A percentile compares a stretch with the other conserved stretches of the same genome.
Evolutionary conservation across 495 filamentous ascomycete species (phyloP).

Genomic region (Lineolata rhizophorae): DNA sequence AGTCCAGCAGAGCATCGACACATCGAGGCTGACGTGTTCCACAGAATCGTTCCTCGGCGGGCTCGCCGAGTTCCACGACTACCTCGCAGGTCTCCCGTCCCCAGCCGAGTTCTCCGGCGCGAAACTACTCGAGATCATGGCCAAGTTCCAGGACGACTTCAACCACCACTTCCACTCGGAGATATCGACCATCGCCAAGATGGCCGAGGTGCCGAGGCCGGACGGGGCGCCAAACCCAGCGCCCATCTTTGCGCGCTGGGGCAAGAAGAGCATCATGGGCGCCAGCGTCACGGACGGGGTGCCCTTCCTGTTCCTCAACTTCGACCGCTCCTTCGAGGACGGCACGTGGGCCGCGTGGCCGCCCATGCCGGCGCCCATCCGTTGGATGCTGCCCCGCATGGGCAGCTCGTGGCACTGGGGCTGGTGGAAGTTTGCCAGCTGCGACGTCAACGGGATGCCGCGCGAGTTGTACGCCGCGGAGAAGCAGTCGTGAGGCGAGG

Average conservation of each 20-base stretch:
- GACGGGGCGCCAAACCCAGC: conserved; percentile 16
- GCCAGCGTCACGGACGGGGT: conserved; percentile 13
- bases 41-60: conserved; percentile 29
- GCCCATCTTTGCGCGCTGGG: conserved; percentile 23
- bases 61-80: conserved; percentile 24
- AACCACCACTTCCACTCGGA: conserved; percentile 30
- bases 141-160: conserved; percentile 24
- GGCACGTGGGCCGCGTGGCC: conserved; percentile 22
- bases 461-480: no score
- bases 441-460: no score
- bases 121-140: conserved; percentile 26
- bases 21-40: no score
- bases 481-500: no score
- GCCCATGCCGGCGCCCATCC: conserved; percentile 9
- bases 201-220: conserved; percentile 23
- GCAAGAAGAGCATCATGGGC: conserved; percentile 11
- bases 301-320: conserved; percentile 34
- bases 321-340: conserved; percentile 30
- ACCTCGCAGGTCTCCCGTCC: conserved; percentile 18
- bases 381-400: conserved; percentile 17
- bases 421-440: conserved; percentile 33
- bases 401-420: conserved; percentile 21
- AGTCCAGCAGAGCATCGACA: no score
- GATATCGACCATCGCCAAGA: conserved; percentile 26
- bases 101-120: conserved; percentile 19